Percentiles rank a stretch among this genome's conserved stretches.
Conservation (phyloP, 768 basidiomycete genomes). For the Kwoniella botswanensis region DNA sequence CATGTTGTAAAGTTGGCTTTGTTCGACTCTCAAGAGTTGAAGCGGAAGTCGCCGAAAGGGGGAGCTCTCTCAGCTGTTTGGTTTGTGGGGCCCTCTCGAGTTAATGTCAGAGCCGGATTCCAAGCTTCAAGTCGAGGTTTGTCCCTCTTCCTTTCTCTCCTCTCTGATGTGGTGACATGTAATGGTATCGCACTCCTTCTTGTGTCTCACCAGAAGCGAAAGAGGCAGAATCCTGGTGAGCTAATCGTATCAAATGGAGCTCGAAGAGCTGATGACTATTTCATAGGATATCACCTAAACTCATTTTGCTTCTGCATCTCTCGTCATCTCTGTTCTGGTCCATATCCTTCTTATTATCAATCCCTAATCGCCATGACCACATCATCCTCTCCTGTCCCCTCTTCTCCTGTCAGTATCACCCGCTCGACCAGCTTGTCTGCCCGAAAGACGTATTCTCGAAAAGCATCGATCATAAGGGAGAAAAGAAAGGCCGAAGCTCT, state of each 20-base stretch:
- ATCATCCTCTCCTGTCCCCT: conserved; percentile 8
- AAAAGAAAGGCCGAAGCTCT: conserved; percentile 27
- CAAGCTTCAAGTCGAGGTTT: too few species aligned
- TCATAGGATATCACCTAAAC: too few species aligned
- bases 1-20: too few species aligned
- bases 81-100: neutral
- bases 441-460: conserved; percentile 21
- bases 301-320: neutral
- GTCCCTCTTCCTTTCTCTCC: neutral
- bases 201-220: neutral
- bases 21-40: too few species aligned
- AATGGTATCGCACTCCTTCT: neutral
- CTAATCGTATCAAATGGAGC: too few species aligned
- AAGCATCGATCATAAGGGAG: conserved; percentile 13
- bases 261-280: too few species aligned
- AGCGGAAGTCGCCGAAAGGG: neutral
- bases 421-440: conserved; percentile 14
- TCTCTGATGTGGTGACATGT: neutral
- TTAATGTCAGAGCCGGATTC: too few species aligned
- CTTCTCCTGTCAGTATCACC: neutral
- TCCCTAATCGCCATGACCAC: conserved; percentile 7
- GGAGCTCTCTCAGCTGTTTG: neutral
- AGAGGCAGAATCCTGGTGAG: neutral
- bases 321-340: neutral
- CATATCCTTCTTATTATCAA: neutral